Conservation (phyloP, 257 asterid genomes). For the Gentiana dahurica region DNA sequence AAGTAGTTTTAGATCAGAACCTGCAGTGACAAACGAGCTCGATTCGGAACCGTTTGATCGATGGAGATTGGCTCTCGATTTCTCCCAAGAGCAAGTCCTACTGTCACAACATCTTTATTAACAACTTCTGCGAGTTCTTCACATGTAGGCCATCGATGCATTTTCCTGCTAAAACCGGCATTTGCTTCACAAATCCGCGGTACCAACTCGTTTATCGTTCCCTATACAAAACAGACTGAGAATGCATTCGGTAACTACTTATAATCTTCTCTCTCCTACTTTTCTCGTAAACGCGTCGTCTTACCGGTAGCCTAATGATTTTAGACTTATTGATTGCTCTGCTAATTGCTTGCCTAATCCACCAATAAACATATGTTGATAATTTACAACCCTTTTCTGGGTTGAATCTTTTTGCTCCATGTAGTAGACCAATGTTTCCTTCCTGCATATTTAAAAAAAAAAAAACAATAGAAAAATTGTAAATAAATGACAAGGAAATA, state of each 20-base stretch:
- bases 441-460: slow-evolving; percentile 22
- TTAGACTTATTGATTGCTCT: slow-evolving; percentile 47
- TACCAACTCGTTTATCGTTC: slow-evolving; percentile 39
- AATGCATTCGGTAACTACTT: slow-evolving; percentile 26
- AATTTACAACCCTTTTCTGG: slow-evolving; percentile 56
- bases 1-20: slow-evolving; percentile 14
- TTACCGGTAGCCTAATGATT: slow-evolving; percentile 51
- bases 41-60: slow-evolving; percentile 29
- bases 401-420: slow-evolving; percentile 51
- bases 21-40: slow-evolving; percentile 48
- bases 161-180: slow-evolving; percentile 29
- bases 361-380: slow-evolving; percentile 72
- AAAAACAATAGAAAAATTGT: too few species aligned
- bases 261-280: slow-evolving; percentile 15
- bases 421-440: slow-evolving; percentile 62
- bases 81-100: slow-evolving; percentile 42
- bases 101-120: slow-evolving; percentile 21
- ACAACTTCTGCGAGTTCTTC: slow-evolving; percentile 43
- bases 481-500: too few species aligned
- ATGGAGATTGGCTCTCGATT: slow-evolving; percentile 43
- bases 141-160: slow-evolving; percentile 36
- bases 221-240: slow-evolving; percentile 43
- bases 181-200: slow-evolving; percentile 52
- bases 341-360: slow-evolving; percentile 60
- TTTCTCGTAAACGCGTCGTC: background rate